Conservation (phyloP, 441 rosid species). For the Adansonia grandidieri region DNA sequence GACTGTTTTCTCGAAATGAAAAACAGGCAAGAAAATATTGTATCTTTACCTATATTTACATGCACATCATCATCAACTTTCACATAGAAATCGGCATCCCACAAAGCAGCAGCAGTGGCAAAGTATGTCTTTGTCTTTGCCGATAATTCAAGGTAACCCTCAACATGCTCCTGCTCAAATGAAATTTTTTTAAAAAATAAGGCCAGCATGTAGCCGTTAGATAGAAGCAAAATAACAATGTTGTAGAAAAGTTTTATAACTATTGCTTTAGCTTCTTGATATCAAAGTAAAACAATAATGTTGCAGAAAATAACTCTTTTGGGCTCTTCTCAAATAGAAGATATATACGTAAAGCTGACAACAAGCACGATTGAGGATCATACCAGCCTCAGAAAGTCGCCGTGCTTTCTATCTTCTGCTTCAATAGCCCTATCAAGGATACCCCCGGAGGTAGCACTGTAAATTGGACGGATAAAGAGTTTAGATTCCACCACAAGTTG, state of each 20-base stretch:
- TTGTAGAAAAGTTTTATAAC: not conserved
- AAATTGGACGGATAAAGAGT: not conserved
- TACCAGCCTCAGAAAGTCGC: constrained; percentile 94
- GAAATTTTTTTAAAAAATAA: constrained; percentile 18
- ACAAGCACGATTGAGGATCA: constrained; percentile 12
- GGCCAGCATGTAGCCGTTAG: too few species aligned
- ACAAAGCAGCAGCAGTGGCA: constrained; percentile 73
- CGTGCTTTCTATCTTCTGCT: constrained; percentile 86
- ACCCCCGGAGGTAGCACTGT: constrained; percentile 86
- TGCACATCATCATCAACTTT: constrained; percentile 95
- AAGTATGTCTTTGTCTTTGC: constrained; percentile 85
- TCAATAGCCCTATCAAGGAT: constrained; percentile 92
- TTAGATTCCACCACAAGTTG: constrained; percentile 6
- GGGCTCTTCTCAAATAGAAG: constrained; percentile 4
- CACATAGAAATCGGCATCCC: constrained; percentile 94
- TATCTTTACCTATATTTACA: constrained; percentile 76
- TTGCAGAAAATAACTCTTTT: not conserved
- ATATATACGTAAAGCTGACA: not conserved
- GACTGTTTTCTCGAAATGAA: not conserved
- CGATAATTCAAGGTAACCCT: constrained; percentile 92
- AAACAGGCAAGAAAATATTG: not conserved
- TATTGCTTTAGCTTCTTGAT: not conserved
- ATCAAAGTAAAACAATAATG: not conserved
- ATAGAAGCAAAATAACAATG: not conserved
- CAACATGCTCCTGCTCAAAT: constrained; percentile 75